These are phyloP conservation scores for Podaxis carcinomalis DNA, from an alignment of 768 basidiomycete species.

Conservation along the genomic window DNA sequence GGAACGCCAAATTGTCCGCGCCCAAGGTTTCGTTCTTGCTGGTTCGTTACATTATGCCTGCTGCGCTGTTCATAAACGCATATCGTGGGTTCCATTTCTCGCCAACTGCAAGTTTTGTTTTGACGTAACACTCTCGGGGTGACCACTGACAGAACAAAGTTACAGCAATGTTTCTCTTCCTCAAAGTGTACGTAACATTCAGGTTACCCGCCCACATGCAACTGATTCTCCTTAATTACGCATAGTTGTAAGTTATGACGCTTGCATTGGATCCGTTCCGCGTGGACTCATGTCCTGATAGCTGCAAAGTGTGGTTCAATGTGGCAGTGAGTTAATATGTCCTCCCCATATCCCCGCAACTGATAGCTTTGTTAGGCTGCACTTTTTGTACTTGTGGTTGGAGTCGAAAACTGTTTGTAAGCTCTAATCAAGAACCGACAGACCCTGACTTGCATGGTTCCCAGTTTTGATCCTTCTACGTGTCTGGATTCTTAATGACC, in stretches of 20 bases:
- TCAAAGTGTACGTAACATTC: not conserved
- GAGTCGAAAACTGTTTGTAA: slow-evolving; percentile 3
- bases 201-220: not conserved
- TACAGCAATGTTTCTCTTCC: not conserved
- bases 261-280: not conserved
- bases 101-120: not conserved
- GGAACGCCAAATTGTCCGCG: not conserved
- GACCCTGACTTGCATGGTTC: not conserved
- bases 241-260: not conserved
- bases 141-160: not conserved
- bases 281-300: not conserved
- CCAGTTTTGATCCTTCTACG: slow-evolving; percentile 5
- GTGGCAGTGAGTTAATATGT: not conserved
- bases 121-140: not conserved
- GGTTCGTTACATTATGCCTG: slow-evolving; percentile 4
- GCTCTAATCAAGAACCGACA: not conserved
- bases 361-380: not conserved
- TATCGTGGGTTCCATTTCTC: not conserved
- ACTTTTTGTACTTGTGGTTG: slow-evolving; percentile 1
- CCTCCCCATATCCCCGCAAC: not conserved
- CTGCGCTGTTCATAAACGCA: slow-evolving; percentile 2
- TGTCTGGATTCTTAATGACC: not conserved
- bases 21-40: slow-evolving; percentile 3
- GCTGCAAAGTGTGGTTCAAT: slow-evolving; percentile 3
- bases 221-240: not conserved